A percentile compares a stretch with the other conserved stretches of the same genome.
Conservation (phyloP, 768 basidiomycete species). For the Rhodosporidiobolus sp. region DNA sequence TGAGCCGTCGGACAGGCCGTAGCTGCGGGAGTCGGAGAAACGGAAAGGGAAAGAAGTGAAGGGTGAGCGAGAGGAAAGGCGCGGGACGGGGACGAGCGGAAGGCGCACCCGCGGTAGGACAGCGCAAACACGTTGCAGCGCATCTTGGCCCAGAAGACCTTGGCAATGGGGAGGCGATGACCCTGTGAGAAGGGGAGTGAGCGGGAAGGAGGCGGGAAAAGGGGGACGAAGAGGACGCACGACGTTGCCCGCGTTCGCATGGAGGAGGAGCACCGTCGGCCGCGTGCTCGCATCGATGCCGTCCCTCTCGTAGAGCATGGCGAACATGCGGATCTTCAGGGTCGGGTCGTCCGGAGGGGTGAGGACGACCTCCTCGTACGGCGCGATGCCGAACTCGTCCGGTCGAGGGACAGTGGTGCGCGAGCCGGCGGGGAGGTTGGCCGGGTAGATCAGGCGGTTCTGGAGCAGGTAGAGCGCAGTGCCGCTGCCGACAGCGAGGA, state of each 20-base stretch:
- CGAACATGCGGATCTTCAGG: constrained; percentile 70
- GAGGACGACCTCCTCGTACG: constrained; percentile 69
- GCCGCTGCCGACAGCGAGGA: constrained; percentile 1
- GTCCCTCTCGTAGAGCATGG: constrained; percentile 62
- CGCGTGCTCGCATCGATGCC: constrained; percentile 53
- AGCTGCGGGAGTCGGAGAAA: no score
- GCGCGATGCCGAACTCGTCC: constrained; percentile 62
- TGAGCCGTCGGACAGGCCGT: constrained; percentile 87
- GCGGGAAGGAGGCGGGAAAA: neutral
- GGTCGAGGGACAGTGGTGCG: constrained; percentile 72
- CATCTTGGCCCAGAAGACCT: constrained; percentile 74
- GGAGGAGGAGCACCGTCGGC: constrained; percentile 89
- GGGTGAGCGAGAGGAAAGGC: no score
- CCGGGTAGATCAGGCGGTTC: constrained; percentile 84
- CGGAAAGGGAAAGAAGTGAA: no score
- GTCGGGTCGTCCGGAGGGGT: constrained; percentile 68
- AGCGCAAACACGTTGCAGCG: constrained; percentile 92
- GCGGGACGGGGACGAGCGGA: no score
- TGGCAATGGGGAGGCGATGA: constrained; percentile 82
- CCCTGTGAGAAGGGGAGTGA: constrained; percentile 52
- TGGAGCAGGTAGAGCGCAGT: constrained; percentile 82
- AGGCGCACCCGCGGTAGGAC: constrained; percentile 84
- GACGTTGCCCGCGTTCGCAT: constrained; percentile 60
- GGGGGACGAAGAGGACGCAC: constrained; percentile 38
- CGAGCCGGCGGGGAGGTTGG: constrained; percentile 67